These are phyloP conservation scores for Trypanosoma scelopori DNA, from an alignment of 208 protist genomes.

Conservation along the genomic window DNA sequence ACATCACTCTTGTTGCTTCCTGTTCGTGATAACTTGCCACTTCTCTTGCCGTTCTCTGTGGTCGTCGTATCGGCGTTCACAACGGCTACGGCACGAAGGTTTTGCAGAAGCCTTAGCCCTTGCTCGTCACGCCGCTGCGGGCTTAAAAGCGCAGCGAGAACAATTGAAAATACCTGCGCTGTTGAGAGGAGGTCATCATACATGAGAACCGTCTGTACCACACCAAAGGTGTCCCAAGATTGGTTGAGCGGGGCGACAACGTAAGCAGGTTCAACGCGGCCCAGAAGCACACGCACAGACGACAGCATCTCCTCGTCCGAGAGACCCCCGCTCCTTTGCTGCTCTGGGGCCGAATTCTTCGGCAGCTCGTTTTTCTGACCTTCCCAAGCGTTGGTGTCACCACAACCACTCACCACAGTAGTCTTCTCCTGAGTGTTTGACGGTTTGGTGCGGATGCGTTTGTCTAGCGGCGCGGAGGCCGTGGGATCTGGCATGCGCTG, in stretches of 20 bases:
- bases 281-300: slow-evolving; percentile 47
- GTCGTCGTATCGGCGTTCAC: not conserved
- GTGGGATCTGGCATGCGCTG: slow-evolving; percentile 5
- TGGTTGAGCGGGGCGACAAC: slow-evolving; percentile 64
- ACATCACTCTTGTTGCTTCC: not conserved
- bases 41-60: not conserved
- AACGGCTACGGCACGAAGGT: slow-evolving; percentile 24
- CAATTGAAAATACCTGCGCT: slow-evolving; percentile 36
- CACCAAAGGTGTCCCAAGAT: slow-evolving; percentile 58
- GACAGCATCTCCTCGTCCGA: slow-evolving; percentile 18
- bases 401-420: no score
- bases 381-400: not conserved
- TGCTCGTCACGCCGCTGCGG: slow-evolving; percentile 40
- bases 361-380: not conserved
- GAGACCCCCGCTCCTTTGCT: not conserved
- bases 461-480: not conserved
- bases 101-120: slow-evolving; percentile 31
- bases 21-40: not conserved
- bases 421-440: not conserved
- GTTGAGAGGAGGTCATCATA: slow-evolving; percentile 21
- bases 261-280: slow-evolving; percentile 54
- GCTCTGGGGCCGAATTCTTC: not conserved
- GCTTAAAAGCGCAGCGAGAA: slow-evolving; percentile 57
- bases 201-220: slow-evolving; percentile 57
- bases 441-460: not conserved